Evolutionary conservation across 805 yeast species (phyloP).

Genomic region (Wickerhamiella spandovensis): DNA sequence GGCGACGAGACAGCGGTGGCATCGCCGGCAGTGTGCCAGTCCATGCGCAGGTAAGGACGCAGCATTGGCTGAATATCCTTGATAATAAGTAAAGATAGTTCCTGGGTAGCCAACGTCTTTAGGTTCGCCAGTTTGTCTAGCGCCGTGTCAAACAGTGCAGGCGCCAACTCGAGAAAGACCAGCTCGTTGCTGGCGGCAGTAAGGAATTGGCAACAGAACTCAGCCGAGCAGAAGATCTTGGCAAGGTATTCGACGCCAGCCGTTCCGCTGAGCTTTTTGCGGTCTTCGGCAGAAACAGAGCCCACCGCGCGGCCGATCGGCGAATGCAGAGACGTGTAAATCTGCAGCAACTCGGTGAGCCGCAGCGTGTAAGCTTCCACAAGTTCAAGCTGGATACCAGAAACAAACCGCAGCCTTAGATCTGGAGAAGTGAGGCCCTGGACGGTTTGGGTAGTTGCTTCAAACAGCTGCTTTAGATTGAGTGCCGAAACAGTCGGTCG

Average conservation of each 20-base stretch:
- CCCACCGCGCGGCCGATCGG: constrained; percentile 26
- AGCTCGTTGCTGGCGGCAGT: constrained; percentile 32
- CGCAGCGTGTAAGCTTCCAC: constrained; percentile 38
- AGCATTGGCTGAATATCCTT: constrained; percentile 6
- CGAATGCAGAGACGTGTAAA: constrained; percentile 31
- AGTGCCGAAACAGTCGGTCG: constrained; percentile 55
- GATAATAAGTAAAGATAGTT: constrained; percentile 4
- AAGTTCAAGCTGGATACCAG: constrained; percentile 44
- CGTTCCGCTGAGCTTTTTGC: constrained; percentile 21
- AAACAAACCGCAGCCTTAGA: constrained; percentile 42
- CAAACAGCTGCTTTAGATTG: constrained; percentile 42
- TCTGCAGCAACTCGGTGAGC: constrained; percentile 30
- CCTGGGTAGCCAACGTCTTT: constrained; percentile 4
- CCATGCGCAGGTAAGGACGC: constrained; percentile 6
- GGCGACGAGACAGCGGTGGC: neutral
- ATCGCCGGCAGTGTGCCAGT: constrained; percentile 20
- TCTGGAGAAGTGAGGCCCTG: constrained; percentile 31
- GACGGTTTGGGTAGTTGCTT: constrained; percentile 43
- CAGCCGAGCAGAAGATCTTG: constrained; percentile 27
- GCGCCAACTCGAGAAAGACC: constrained; percentile 20
- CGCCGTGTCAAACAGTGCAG: neutral
- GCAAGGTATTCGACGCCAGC: constrained; percentile 32
- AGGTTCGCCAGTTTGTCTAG: constrained; percentile 4
- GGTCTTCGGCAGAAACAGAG: constrained; percentile 22
- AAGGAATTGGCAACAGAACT: constrained; percentile 29